Conservation (phyloP, 2,329 filamentous ascomycete species). For the Colletotrichum falcatum region DNA sequence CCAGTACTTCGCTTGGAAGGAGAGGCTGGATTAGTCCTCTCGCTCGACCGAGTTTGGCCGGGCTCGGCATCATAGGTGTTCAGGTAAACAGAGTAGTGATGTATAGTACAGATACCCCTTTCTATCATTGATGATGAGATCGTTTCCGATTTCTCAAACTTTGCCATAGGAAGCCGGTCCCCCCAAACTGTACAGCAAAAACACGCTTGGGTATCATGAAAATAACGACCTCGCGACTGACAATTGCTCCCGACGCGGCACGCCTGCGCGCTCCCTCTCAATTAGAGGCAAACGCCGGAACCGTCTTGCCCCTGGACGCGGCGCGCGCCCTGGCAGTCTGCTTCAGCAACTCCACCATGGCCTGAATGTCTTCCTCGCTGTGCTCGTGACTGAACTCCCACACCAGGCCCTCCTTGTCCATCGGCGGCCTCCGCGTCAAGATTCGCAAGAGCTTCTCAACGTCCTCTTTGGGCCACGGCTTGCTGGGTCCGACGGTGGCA, state of each 20-base stretch:
- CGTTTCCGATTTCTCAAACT: background rate
- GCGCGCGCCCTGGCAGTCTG: slow-evolving; percentile 21
- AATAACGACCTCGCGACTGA: slow-evolving; percentile 10
- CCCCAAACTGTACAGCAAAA: background rate
- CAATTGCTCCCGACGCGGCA: background rate
- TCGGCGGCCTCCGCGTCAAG: background rate
- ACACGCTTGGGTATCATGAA: slow-evolving; percentile 29
- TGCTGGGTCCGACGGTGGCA: slow-evolving; percentile 1
- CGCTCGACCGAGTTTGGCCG: background rate
- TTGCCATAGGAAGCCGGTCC: background rate
- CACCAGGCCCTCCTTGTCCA: background rate
- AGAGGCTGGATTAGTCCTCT: slow-evolving; percentile 1
- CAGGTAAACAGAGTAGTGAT: background rate
- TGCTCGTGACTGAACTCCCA: slow-evolving; percentile 21
- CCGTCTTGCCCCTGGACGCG: background rate
- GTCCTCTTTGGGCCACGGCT: slow-evolving; percentile 21
- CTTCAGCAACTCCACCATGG: slow-evolving; percentile 27
- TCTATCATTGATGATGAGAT: background rate
- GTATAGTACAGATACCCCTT: background rate
- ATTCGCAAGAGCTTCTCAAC: slow-evolving; percentile 15
- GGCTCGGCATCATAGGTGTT: background rate
- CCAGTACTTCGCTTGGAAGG: slow-evolving; percentile 30
- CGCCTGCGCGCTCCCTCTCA: background rate
- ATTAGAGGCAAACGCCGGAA: slow-evolving; percentile 27
- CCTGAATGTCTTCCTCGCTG: slow-evolving; percentile 17